Conservation (phyloP, 768 basidiomycete genomes). For the Lyophyllum decastes region DNA sequence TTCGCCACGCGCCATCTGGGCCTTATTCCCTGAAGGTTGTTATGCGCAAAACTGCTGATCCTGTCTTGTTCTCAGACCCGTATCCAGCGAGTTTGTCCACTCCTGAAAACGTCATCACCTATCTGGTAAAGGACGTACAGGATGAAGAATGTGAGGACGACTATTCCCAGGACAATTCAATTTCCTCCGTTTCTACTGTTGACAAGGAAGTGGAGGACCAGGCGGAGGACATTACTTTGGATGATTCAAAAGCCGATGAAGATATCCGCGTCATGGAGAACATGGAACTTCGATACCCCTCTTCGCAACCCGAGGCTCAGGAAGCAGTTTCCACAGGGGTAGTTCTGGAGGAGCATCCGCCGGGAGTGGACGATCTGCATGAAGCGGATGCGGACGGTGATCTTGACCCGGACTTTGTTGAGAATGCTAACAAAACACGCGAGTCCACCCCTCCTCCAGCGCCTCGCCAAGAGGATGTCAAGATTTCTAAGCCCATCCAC, state of each 20-base stretch:
- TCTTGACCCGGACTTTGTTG: constrained; percentile 33
- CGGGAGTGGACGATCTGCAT: constrained; percentile 1
- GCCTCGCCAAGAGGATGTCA: neutral
- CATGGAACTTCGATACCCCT: constrained; percentile 24
- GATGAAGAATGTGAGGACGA: constrained; percentile 27
- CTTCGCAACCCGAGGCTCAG: neutral
- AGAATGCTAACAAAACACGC: constrained; percentile 2
- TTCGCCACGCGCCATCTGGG: neutral
- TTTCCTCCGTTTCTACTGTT: constrained; percentile 29
- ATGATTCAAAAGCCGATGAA: constrained; percentile 7
- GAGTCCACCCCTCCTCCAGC: neutral
- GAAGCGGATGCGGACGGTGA: constrained; percentile 39
- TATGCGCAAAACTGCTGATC: constrained; percentile 27
- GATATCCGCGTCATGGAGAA: constrained; percentile 7
- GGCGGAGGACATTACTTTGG: constrained; percentile 1
- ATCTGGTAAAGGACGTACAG: neutral
- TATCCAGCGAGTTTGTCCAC: constrained; percentile 53
- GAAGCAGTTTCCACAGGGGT: neutral
- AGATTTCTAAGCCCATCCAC: neutral
- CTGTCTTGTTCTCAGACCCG: constrained; percentile 39
- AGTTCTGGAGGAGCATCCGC: neutral
- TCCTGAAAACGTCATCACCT: constrained; percentile 24
- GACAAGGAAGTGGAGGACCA: constrained; percentile 24
- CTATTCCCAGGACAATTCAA: constrained; percentile 26
- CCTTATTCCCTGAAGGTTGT: constrained; percentile 8